Percentiles rank a stretch among this genome's conserved stretches.
These are phyloP conservation scores for Bonia amplexicaulis DNA, from an alignment of 176 grass and related monocot species.

Conservation along the genomic window DNA sequence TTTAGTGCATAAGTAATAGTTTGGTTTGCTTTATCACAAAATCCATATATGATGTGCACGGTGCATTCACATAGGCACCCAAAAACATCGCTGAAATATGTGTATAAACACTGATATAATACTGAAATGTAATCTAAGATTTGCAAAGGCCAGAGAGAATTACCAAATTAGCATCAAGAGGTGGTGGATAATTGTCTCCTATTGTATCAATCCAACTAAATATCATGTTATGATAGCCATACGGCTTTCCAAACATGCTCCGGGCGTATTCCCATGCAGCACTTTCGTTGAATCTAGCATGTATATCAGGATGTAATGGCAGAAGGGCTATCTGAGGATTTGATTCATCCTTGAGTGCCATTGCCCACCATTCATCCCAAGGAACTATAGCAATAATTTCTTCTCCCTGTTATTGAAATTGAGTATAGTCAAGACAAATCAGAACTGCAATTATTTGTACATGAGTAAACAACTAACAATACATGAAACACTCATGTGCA, in stretches of 20 bases:
- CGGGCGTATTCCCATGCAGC: slow-evolving; percentile 78
- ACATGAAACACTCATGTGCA: neutral
- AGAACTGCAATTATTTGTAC: neutral
- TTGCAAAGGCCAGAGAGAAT: slow-evolving; percentile 2
- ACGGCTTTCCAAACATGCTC: slow-evolving; percentile 92
- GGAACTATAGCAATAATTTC: slow-evolving; percentile 82
- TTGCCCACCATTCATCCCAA: slow-evolving; percentile 99
- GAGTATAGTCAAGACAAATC: slow-evolving; percentile 11
- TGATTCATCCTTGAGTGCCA: slow-evolving; percentile 77
- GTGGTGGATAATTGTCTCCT: slow-evolving; percentile 83
- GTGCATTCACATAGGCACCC: neutral
- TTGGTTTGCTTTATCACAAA: neutral
- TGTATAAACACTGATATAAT: neutral
- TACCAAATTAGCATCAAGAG: slow-evolving; percentile 97
- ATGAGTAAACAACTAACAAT: slow-evolving; percentile 3
- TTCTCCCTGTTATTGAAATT: slow-evolving; percentile 55
- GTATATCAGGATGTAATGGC: slow-evolving; percentile 74
- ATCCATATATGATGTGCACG: neutral
- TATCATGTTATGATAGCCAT: slow-evolving; percentile 99
- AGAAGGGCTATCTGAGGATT: slow-evolving; percentile 88
- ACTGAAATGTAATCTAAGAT: neutral
- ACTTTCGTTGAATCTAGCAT: slow-evolving; percentile 71
- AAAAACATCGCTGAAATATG: neutral
- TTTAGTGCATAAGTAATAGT: neutral
- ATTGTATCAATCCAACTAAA: slow-evolving; percentile 98